Percentiles rank a stretch among this genome's conserved stretches.
Evolutionary conservation across 768 basidiomycete genomes (phyloP).

Genomic region (Leccinum variicolor): DNA sequence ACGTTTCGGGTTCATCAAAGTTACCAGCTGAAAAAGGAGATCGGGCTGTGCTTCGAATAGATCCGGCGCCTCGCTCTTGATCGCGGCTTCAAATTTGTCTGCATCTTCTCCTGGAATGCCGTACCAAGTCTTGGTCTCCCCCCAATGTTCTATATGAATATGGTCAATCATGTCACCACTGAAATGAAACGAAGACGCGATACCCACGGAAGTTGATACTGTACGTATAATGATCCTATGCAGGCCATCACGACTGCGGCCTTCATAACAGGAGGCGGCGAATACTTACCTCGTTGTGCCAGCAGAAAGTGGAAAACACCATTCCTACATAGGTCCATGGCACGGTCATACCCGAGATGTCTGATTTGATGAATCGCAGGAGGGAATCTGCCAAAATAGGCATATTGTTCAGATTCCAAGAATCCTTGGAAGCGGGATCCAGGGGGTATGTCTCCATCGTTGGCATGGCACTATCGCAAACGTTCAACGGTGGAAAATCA

Average conservation of each 20-base stretch:
- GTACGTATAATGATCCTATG: constrained; percentile 94
- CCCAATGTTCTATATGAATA: constrained; percentile 83
- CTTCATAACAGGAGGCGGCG: constrained; percentile 14
- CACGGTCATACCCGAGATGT: constrained; percentile 99
- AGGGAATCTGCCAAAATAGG: constrained; percentile 92
- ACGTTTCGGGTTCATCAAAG: constrained; percentile 92
- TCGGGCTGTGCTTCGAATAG: constrained; percentile 97
- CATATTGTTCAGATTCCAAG: constrained; percentile 98
- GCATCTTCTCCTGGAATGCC: constrained; percentile 95
- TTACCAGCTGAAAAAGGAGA: constrained; percentile 95
- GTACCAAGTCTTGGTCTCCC: constrained; percentile 99
- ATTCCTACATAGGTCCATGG: constrained; percentile 99
- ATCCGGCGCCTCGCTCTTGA: constrained; percentile 93
- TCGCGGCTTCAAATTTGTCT: constrained; percentile 94
- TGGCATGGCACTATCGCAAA: constrained; percentile 76
- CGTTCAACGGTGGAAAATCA: constrained; percentile 29
- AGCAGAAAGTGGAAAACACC: constrained; percentile 98
- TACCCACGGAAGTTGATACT: constrained; percentile 88
- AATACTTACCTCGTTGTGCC: constrained; percentile 89
- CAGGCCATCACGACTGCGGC: constrained; percentile 21
- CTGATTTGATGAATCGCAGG: constrained; percentile 95
- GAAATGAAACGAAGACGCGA: constrained; percentile 16
- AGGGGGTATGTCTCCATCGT: constrained; percentile 92
- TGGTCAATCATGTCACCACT: constrained; percentile 25
- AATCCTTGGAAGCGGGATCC: constrained; percentile 81